Conservation (phyloP, 768 basidiomycete species). For the Kwoniella sp. region DNA sequence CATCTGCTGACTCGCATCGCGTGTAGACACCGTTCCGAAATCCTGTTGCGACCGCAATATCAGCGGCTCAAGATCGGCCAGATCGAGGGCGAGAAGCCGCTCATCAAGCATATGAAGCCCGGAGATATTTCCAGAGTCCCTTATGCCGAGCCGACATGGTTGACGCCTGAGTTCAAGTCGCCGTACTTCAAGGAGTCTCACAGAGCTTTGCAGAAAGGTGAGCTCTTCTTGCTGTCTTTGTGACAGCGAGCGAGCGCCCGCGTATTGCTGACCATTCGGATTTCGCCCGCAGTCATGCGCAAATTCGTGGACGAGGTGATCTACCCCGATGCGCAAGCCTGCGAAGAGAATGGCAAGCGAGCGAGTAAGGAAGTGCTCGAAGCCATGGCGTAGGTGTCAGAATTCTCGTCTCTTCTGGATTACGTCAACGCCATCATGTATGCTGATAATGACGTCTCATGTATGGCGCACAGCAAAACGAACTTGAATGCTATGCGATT, state of each 20-base stretch:
- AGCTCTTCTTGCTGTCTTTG: background rate
- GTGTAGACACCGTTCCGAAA: constrained; percentile 71
- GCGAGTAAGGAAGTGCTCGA: constrained; percentile 76
- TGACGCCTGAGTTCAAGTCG: constrained; percentile 68
- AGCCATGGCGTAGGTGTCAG: constrained; percentile 71
- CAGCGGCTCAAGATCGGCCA: constrained; percentile 70
- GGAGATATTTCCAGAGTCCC: constrained; percentile 73
- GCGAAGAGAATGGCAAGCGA: constrained; percentile 88
- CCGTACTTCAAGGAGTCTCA: constrained; percentile 76
- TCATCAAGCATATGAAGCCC: constrained; percentile 60
- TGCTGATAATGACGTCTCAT: background rate
- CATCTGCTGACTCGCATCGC: background rate
- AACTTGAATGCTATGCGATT: constrained; percentile 87
- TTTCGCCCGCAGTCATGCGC: constrained; percentile 60
- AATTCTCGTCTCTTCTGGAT: too few species aligned
- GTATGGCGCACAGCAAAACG: constrained; percentile 60
- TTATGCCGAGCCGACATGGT: constrained; percentile 86
- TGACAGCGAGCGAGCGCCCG: background rate
- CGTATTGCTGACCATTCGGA: background rate
- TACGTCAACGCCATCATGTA: too few species aligned
- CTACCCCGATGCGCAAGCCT: constrained; percentile 70
- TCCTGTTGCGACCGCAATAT: constrained; percentile 70
- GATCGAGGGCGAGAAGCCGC: constrained; percentile 66
- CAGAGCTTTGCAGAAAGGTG: constrained; percentile 54
- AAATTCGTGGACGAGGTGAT: constrained; percentile 73